Evolutionary conservation across 2,329 filamentous ascomycete genomes (phyloP), one percentile per base, ranked within the genome.

Genomic region (Ilyonectria robusta): DNA sequence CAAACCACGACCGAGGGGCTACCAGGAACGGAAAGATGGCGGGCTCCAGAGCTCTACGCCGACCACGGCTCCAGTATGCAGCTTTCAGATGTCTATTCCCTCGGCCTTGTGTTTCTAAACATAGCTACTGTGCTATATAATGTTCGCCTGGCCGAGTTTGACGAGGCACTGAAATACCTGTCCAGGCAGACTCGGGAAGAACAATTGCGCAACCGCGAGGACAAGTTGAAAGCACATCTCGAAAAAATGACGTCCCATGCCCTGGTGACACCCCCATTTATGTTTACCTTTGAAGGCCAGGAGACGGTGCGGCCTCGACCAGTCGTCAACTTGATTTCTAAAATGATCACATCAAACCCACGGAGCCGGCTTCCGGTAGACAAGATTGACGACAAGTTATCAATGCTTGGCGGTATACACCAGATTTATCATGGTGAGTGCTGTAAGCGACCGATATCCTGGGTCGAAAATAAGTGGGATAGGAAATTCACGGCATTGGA

Each of bases 401-500:
- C 81, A 1, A 82, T 81, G 69, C 77, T 86, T 0, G 84, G 84
- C 4, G 84, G 84, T 6, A 77, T 86, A 26, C 81, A 84, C 44
- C 84, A 86, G 59, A 80, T 84, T 6, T 86, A 86, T 67, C 84
- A 86, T 67, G 79, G 79, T 13, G 71, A 75, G 21, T 86, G 84
- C 70, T 86, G 84, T 72, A 85, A 81, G 70, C 79, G 80, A 10
- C 78, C 79, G 0, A 72, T 79, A 17, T 77, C 78, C 2, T 80
- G 78, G 75, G 74, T 81, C 6, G 78, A 80, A 68, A 75, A 79
- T 35, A 78, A 75, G 15, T 80, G 79, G 74, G 83, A 85, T 70
- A 77, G 72, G 65, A 80, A 79, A 40, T 75, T 80, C 13, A 70
- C 70, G 2, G 68, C 67, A 1, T 68, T 78, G 5, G 69, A 68